A percentile compares a stretch with the other conserved stretches of the same genome.
Evolutionary conservation across 176 grass and related monocot species (phyloP).

Genomic region (Cocos nucifera): DNA sequence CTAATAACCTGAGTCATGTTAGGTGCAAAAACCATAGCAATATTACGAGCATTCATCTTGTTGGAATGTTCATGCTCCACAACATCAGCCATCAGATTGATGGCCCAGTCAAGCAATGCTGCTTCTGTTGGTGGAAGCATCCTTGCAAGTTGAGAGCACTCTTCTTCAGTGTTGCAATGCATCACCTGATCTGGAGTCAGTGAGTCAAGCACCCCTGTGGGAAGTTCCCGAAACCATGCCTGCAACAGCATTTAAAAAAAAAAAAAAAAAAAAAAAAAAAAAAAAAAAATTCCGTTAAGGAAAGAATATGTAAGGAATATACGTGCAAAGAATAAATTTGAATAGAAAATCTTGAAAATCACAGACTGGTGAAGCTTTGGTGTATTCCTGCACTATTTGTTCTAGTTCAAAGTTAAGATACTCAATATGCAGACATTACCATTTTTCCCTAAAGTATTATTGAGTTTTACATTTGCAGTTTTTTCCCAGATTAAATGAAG

Average conservation of each 20-base stretch:
- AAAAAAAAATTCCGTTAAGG: too few species aligned
- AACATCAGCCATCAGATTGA: constrained; percentile 23
- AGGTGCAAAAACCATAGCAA: constrained; percentile 20
- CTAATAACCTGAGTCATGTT: constrained; percentile 14
- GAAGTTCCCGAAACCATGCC: constrained; percentile 21
- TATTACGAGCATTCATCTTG: constrained; percentile 19
- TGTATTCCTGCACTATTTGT: too few species aligned
- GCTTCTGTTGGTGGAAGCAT: constrained; percentile 11
- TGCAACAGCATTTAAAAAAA: not conserved
- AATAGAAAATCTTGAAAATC: too few species aligned
- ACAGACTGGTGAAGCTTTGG: too few species aligned
- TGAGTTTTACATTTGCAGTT: too few species aligned
- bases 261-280: too few species aligned
- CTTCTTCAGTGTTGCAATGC: constrained; percentile 22
- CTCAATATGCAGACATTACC: too few species aligned
- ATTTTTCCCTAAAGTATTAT: too few species aligned
- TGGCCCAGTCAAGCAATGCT: constrained; percentile 17
- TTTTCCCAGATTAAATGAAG: too few species aligned
- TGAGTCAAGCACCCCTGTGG: constrained; percentile 17
- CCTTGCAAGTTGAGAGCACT: constrained; percentile 10
- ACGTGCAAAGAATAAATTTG: too few species aligned
- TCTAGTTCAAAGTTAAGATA: too few species aligned
- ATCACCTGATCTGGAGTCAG: constrained; percentile 22
- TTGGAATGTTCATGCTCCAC: constrained; percentile 17
- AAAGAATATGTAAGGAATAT: too few species aligned